Percentiles rank a stretch among this genome's conserved stretches.
These are phyloP conservation scores for Coemansia sp. DNA, from an alignment of 192 early-diverging fungal species.

Conservation along the genomic window DNA sequence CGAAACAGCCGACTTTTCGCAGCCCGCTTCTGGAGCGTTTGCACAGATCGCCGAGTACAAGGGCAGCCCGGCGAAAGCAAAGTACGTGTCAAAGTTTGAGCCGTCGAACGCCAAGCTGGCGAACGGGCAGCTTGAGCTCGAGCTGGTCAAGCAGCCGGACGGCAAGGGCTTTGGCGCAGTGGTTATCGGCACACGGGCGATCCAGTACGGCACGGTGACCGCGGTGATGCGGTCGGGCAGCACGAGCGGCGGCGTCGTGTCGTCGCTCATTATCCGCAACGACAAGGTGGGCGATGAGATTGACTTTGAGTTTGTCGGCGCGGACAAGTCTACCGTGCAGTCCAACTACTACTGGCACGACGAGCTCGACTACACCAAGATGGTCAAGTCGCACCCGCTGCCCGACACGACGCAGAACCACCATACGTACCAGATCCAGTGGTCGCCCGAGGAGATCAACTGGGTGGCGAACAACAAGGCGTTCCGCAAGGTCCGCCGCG, in stretches of 20 bases:
- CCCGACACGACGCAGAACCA: slow-evolving; percentile 48
- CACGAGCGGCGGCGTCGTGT: slow-evolving; percentile 55
- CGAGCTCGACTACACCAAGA: slow-evolving; percentile 57
- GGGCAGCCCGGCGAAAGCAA: slow-evolving; percentile 47
- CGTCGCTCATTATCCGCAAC: slow-evolving; percentile 59
- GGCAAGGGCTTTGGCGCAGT: slow-evolving; percentile 56
- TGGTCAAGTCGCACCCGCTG: slow-evolving; percentile 28
- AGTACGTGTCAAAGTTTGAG: slow-evolving; percentile 57
- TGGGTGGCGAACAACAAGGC: slow-evolving; percentile 53
- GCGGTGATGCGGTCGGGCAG: slow-evolving; percentile 56
- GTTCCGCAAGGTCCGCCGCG: slow-evolving; percentile 51
- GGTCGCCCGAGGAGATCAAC: slow-evolving; percentile 55
- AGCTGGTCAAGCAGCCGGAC: slow-evolving; percentile 43
- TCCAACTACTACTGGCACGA: slow-evolving; percentile 63
- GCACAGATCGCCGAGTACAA: slow-evolving; percentile 45
- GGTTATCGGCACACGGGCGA: slow-evolving; percentile 54
- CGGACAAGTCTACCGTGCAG: slow-evolving; percentile 52
- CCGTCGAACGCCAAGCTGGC: slow-evolving; percentile 52
- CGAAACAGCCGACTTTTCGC: slow-evolving; percentile 24
- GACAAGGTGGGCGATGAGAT: slow-evolving; percentile 61
- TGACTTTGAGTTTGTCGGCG: slow-evolving; percentile 66
- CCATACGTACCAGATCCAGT: slow-evolving; percentile 59
- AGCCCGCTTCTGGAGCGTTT: slow-evolving; percentile 20
- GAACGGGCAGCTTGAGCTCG: slow-evolving; percentile 46
- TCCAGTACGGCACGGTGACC: slow-evolving; percentile 61